A percentile compares a stretch with the other conserved stretches of the same genome.
Conservation (phyloP, 495 filamentous ascomycete genomes). For the Beverwykella pulmonaria region DNA sequence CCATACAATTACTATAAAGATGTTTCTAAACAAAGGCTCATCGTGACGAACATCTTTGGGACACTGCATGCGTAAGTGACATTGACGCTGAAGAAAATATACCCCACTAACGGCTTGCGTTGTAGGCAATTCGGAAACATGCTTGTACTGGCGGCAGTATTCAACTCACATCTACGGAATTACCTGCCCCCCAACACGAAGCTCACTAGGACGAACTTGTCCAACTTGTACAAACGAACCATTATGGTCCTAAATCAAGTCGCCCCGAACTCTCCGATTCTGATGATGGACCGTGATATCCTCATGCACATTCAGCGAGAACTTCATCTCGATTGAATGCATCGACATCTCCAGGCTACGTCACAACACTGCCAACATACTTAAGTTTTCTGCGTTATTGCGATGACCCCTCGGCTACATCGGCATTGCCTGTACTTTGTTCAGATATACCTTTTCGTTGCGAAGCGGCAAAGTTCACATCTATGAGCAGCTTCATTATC, state of each 20-base stretch:
- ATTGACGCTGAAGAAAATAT: background rate
- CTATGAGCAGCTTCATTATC: background rate
- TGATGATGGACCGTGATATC: slow-evolving; percentile 68
- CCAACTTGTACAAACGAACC: slow-evolving; percentile 60
- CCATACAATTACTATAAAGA: slow-evolving; percentile 10
- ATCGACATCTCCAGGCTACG: background rate
- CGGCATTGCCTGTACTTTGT: background rate
- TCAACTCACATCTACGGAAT: slow-evolving; percentile 58
- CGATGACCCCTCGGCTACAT: too few relatives aligned
- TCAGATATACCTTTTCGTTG: slow-evolving; percentile 12
- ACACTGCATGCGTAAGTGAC: slow-evolving; percentile 91
- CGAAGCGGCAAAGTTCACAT: background rate
- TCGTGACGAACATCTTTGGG: slow-evolving; percentile 93
- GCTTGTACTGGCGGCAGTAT: slow-evolving; percentile 80
- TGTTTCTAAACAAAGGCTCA: slow-evolving; percentile 58
- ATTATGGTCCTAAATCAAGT: slow-evolving; percentile 68
- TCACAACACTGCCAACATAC: too few relatives aligned
- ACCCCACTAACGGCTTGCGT: background rate
- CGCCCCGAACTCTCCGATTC: slow-evolving; percentile 65
- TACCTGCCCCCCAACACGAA: slow-evolving; percentile 53
- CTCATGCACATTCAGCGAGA: slow-evolving; percentile 43
- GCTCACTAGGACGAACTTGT: slow-evolving; percentile 46
- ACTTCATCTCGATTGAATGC: slow-evolving; percentile 9
- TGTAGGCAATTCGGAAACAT: slow-evolving; percentile 95
- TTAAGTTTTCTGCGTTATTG: too few relatives aligned